These are phyloP conservation scores for Phytophthora chlamydospora DNA, from an alignment of 352 stramenopile species.

Conservation along the genomic window DNA sequence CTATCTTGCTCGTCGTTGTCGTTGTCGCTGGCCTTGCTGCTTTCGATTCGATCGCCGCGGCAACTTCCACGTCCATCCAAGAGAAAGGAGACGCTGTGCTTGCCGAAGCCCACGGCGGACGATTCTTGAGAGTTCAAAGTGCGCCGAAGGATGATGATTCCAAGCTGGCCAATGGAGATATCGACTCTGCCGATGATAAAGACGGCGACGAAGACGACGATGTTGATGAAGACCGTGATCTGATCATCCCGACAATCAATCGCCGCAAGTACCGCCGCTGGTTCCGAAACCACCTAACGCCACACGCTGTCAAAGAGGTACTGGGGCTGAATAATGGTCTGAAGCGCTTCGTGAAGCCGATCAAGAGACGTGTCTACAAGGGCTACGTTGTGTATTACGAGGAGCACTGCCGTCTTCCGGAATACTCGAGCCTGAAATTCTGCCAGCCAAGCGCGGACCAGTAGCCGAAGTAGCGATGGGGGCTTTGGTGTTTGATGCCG, in stretches of 20 bases:
- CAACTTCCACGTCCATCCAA: background rate
- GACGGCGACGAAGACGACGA: background rate
- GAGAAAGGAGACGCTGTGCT: constrained; percentile 1
- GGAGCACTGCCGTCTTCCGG: constrained; percentile 7
- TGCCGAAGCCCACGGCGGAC: background rate
- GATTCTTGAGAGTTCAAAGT: constrained; percentile 1
- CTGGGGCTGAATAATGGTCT: constrained; percentile 11
- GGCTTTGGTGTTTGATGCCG: too few relatives aligned
- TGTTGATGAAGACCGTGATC: constrained; percentile 15
- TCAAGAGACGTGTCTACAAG: constrained; percentile 22
- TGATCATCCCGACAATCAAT: constrained; percentile 9
- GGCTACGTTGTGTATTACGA: constrained; percentile 24
- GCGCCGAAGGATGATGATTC: background rate
- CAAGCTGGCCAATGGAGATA: background rate
- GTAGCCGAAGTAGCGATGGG: background rate
- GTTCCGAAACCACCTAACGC: constrained; percentile 14
- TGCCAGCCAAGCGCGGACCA: constrained; percentile 6
- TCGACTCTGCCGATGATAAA: background rate
- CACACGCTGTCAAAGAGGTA: constrained; percentile 8
- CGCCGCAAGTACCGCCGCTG: constrained; percentile 8
- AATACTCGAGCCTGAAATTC: constrained; percentile 14
- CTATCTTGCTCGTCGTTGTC: constrained; percentile 5
- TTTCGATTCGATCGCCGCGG: constrained; percentile 1
- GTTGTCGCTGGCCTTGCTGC: constrained; percentile 10
- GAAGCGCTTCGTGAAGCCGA: constrained; percentile 6